A percentile compares a stretch with the other conserved stretches of the same genome.
Conservation (phyloP, 306 rosid species). For the Coriaria nepalensis region DNA sequence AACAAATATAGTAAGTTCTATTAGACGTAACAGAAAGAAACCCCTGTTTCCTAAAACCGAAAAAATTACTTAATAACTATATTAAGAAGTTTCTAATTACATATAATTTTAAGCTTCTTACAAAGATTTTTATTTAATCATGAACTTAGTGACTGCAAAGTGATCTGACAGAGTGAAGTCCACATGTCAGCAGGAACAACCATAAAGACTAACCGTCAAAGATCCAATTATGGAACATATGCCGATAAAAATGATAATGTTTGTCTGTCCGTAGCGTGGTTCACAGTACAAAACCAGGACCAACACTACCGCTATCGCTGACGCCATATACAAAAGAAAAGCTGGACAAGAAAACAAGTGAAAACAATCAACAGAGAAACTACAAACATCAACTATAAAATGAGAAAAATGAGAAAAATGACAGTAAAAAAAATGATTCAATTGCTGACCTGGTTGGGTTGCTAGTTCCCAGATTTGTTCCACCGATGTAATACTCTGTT, state of each 20-base stretch:
- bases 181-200: conserved; percentile 3
- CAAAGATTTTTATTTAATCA: too few relatives aligned
- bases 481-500: conserved; percentile 42
- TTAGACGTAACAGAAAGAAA: too few relatives aligned
- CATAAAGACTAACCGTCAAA: conserved; percentile 44
- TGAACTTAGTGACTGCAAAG: too few relatives aligned
- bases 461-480: conserved; percentile 75
- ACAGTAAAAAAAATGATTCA: conserved; percentile 4
- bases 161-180: too few relatives aligned
- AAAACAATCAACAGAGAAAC: conserved; percentile 1
- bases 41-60: too few relatives aligned
- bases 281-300: conserved; percentile 50
- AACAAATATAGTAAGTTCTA: neutral
- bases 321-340: conserved; percentile 65
- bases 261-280: conserved; percentile 77
- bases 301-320: conserved; percentile 41
- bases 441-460: conserved; percentile 52
- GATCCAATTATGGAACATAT: conserved; percentile 80
- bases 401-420: neutral
- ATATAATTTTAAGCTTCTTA: too few relatives aligned
- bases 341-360: conserved; percentile 29
- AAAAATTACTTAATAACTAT: too few relatives aligned
- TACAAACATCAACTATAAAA: conserved; percentile 1
- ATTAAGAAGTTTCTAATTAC: too few relatives aligned
- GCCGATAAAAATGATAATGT: conserved; percentile 53